These are phyloP conservation scores for Mallotus nudiflorus DNA, from an alignment of 345 rosid genomes.

Conservation along the genomic window DNA sequence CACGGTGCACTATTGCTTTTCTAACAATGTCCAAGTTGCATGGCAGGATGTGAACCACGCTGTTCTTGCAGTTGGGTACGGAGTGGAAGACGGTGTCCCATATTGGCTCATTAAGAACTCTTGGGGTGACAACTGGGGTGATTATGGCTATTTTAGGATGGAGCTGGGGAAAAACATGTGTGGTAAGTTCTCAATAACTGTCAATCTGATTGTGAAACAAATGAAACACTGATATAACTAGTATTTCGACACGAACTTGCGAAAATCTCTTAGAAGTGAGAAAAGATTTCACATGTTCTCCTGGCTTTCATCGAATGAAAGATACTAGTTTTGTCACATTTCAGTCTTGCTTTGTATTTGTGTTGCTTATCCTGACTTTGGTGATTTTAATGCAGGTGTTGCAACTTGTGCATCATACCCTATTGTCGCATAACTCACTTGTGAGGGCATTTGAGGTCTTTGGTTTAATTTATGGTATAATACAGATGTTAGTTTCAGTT, in stretches of 20 bases:
- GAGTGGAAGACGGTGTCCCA: constrained; percentile 73
- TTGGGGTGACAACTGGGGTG: constrained; percentile 84
- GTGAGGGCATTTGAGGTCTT: neutral
- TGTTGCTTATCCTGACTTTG: constrained; percentile 4
- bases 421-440: constrained; percentile 46
- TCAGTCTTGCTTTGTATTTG: neutral
- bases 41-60: constrained; percentile 97
- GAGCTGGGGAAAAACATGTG: constrained; percentile 95
- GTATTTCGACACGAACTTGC: neutral
- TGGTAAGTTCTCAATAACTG: constrained; percentile 50
- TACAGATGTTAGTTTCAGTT: neutral
- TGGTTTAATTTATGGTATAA: neutral
- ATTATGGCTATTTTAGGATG: constrained; percentile 91
- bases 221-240: neutral
- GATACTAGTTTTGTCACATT: neutral
- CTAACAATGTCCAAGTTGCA: constrained; percentile 13
- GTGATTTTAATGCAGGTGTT: constrained; percentile 53
- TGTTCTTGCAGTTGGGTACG: constrained; percentile 92
- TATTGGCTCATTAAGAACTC: constrained; percentile 97
- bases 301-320: neutral
- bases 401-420: constrained; percentile 97
- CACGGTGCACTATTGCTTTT: neutral
- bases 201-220: neutral
- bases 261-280: neutral
- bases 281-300: neutral